Evolutionary conservation across 495 filamentous ascomycete genomes (phyloP).

Genomic region (Penicillium atrosanguineum): DNA sequence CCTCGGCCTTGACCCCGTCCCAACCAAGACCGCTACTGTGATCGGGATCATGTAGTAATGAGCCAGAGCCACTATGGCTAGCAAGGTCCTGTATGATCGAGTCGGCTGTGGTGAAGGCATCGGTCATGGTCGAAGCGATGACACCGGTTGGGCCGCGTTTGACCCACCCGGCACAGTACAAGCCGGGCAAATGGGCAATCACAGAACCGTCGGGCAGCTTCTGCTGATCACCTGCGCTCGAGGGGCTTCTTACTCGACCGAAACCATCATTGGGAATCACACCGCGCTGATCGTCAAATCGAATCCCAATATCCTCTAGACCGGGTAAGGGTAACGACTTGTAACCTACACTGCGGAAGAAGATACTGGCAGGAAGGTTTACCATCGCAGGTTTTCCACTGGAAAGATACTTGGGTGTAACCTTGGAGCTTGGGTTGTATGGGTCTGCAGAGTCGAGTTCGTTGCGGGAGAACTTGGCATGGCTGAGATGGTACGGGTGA

Average conservation of each 20-base stretch:
- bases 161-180: conserved; percentile 96
- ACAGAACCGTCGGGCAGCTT: conserved; percentile 35
- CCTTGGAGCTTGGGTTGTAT: conserved; percentile 43
- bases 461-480: conserved; percentile 67
- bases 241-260: conserved; percentile 61
- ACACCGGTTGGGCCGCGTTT: conserved; percentile 94
- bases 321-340: conserved; percentile 74
- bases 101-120: conserved; percentile 88
- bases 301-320: conserved; percentile 71
- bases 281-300: conserved; percentile 70
- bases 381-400: conserved; percentile 49
- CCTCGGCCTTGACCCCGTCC: conserved; percentile 65
- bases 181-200: conserved; percentile 61
- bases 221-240: conserved; percentile 19
- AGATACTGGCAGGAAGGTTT: conserved; percentile 56
- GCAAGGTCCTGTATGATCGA: conserved; percentile 72
- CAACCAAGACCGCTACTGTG: conserved; percentile 61
- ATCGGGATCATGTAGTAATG: conserved; percentile 46
- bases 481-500: conserved; percentile 47
- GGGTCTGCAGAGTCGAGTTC: conserved; percentile 45
- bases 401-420: conserved; percentile 34
- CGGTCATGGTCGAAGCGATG: conserved; percentile 93
- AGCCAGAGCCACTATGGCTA: conserved; percentile 21
- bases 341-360: conserved; percentile 92
- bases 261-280: conserved; percentile 82